Evolutionary conservation across 768 basidiomycete genomes (phyloP).

Genomic region (Termitomyces sp.): DNA sequence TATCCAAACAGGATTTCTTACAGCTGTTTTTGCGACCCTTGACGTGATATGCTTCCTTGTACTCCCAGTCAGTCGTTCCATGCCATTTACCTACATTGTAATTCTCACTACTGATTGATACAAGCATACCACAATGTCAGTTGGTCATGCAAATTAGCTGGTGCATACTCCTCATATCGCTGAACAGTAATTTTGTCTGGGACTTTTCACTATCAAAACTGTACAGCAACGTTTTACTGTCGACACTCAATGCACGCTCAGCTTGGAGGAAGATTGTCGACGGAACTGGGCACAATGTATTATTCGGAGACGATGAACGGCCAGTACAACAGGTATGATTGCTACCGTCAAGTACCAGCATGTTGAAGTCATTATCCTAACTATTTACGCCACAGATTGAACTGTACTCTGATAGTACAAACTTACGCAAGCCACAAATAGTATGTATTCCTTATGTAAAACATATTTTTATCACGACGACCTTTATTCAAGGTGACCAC

Average conservation of each 20-base stretch:
- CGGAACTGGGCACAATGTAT: constrained; percentile 11
- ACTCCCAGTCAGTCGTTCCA: constrained; percentile 25
- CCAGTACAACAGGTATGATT: constrained; percentile 3
- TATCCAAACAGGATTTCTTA: constrained; percentile 35
- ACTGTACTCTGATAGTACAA: not conserved
- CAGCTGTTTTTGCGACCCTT: constrained; percentile 34
- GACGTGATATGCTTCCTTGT: constrained; percentile 39
- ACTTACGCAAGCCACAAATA: not conserved
- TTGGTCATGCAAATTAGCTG: not conserved
- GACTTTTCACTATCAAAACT: constrained; percentile 24
- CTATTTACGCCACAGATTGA: not conserved
- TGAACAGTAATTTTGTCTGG: constrained; percentile 24
- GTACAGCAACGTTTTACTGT: constrained; percentile 21
- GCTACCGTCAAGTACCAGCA: not conserved
- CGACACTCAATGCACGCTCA: constrained; percentile 18
- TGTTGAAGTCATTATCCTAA: not conserved
- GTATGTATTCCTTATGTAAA: not conserved
- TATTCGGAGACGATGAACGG: constrained; percentile 10
- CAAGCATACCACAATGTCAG: constrained; percentile 22
- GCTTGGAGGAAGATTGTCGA: constrained; percentile 13
- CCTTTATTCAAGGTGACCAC: not conserved
- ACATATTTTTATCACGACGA: not conserved
- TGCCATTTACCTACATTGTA: not conserved
- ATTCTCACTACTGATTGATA: too few relatives aligned
- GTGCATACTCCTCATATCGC: not conserved